phyloP scores from a whole-genome alignment of 2,329 filamentous ascomycete species.

The Exserohilum rostratum region DNA sequence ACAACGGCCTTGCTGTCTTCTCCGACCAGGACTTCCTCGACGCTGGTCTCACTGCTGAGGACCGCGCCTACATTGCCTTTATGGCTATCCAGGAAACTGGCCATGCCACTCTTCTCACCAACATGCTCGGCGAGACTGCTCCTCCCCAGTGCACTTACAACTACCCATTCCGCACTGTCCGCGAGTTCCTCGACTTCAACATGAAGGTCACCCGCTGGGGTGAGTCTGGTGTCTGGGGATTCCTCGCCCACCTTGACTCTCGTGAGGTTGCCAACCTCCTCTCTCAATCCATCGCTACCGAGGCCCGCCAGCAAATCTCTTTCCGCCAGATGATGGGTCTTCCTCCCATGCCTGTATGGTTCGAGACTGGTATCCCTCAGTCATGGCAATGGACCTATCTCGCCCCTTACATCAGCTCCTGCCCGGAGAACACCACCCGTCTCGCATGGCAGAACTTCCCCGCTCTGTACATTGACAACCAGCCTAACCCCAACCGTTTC shows the following conservation, averaged over 20 bases:
- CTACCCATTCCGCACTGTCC: conserved; percentile 76
- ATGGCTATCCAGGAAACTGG: conserved; percentile 81
- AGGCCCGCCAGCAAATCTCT: conserved; percentile 82
- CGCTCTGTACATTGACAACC: conserved; percentile 71
- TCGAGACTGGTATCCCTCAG: conserved; percentile 78
- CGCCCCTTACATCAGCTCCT: conserved; percentile 80
- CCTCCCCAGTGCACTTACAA: conserved; percentile 80
- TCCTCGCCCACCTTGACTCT: conserved; percentile 77
- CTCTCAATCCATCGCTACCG: conserved; percentile 76
- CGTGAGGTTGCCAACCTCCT: conserved; percentile 75
- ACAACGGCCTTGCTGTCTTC: conserved; percentile 74
- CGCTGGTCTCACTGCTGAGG: conserved; percentile 70
- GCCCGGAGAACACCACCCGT: conserved; percentile 73
- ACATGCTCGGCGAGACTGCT: conserved; percentile 75
- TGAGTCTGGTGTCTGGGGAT: conserved; percentile 81
- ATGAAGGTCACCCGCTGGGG: conserved; percentile 85
- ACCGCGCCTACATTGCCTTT: conserved; percentile 73
- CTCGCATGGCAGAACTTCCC: conserved; percentile 88
- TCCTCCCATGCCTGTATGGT: conserved; percentile 84
- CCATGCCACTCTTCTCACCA: conserved; percentile 76
- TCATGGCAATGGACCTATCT: conserved; percentile 84
- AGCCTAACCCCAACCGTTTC: conserved; percentile 74
- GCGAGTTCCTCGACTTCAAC: conserved; percentile 81
- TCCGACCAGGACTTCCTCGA: conserved; percentile 71
- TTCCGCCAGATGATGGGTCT: conserved; percentile 83